Evolutionary conservation across 805 yeast genomes (phyloP).

Genomic region (Ogataea haglerorum): DNA sequence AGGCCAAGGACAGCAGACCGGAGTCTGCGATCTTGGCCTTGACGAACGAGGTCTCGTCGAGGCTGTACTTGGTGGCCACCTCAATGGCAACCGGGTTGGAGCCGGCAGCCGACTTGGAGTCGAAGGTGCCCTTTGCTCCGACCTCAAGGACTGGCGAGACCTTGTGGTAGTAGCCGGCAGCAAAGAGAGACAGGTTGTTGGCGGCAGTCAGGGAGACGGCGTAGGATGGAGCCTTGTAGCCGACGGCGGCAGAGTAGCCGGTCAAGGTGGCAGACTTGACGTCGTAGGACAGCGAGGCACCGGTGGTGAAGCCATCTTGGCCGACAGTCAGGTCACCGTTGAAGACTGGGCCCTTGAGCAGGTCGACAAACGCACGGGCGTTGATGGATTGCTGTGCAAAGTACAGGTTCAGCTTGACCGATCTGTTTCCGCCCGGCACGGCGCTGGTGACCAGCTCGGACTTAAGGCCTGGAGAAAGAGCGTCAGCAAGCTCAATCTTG

Average conservation of each 20-base stretch:
- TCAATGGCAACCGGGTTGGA: constrained; percentile 84
- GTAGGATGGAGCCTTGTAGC: constrained; percentile 87
- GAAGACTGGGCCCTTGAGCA: constrained; percentile 92
- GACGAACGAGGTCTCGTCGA: constrained; percentile 84
- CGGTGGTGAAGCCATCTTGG: constrained; percentile 94
- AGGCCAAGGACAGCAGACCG: constrained; percentile 89
- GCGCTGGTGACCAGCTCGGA: constrained; percentile 85
- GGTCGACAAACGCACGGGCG: constrained; percentile 92
- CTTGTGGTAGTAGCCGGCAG: constrained; percentile 96
- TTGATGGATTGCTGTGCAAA: constrained; percentile 91
- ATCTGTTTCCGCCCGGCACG: constrained; percentile 81
- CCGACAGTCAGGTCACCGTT: constrained; percentile 93
- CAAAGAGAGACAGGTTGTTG: constrained; percentile 81
- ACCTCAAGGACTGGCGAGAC: constrained; percentile 90
- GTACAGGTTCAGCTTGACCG: constrained; percentile 85
- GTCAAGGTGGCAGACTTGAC: constrained; percentile 88
- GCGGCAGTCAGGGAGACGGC: constrained; percentile 81
- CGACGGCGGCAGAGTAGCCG: constrained; percentile 89
- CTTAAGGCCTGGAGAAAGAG: constrained; percentile 92
- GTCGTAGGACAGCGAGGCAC: constrained; percentile 97
- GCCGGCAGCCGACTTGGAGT: constrained; percentile 70
- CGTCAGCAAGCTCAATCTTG: constrained; percentile 88
- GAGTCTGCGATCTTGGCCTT: constrained; percentile 97
- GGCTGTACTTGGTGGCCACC: constrained; percentile 90
- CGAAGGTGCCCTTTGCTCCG: constrained; percentile 97